Percentiles rank a stretch among this genome's conserved stretches.
Evolutionary conservation across 305 asterid genomes (phyloP).

Genomic region (Fraxinus ornus): DNA sequence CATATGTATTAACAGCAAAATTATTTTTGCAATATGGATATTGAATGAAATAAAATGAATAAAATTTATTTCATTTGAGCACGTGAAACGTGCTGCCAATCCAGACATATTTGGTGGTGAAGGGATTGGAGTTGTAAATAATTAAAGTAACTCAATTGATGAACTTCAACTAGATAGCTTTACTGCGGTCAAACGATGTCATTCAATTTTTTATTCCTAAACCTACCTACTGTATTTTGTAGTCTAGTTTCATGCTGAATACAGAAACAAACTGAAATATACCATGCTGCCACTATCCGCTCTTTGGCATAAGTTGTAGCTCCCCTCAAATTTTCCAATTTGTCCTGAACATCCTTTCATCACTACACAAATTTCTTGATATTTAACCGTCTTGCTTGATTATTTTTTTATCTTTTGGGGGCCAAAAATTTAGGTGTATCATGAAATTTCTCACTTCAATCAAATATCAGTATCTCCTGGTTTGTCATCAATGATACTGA

Average conservation of each 20-base stretch:
- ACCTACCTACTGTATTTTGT: not conserved
- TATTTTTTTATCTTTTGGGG: not conserved
- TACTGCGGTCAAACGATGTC: not conserved
- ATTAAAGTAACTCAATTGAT: too few relatives aligned
- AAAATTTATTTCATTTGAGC: too few relatives aligned
- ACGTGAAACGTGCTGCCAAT: too few relatives aligned
- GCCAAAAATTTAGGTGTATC: not conserved
- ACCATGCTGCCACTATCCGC: not conserved
- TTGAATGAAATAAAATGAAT: not conserved
- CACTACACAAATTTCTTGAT: not conserved
- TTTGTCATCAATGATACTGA: not conserved
- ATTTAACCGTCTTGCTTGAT: not conserved
- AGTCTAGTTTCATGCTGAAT: not conserved
- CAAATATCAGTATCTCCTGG: not conserved
- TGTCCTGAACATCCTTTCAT: not conserved
- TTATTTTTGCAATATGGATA: not conserved
- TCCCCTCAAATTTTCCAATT: not conserved
- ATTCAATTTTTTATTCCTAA: not conserved
- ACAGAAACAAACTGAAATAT: not conserved
- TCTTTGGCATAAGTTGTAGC: not conserved
- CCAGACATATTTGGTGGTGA: too few relatives aligned
- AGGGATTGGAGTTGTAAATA: too few relatives aligned
- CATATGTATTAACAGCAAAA: not conserved
- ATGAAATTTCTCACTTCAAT: not conserved
- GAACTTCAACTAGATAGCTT: not conserved